Base-by-base conservation (phyloP, 176 grass and related monocot genomes). In the Areca catechu region DNA sequence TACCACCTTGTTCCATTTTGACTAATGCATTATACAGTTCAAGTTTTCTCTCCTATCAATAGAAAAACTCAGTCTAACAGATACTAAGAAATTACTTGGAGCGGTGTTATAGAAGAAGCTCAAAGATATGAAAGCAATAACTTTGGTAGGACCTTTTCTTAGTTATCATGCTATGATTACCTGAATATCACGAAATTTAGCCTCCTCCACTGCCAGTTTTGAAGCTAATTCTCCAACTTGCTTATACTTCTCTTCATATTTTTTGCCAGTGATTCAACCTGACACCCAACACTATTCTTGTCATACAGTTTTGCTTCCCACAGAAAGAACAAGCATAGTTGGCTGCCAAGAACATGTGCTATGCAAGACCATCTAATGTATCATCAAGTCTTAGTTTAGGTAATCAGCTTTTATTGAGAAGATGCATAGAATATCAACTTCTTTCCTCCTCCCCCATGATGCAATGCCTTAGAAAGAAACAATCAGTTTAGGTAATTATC, bases 241-340 rank as follows among this genome's bases (percentile, higher is more conserved):
- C 73, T 92, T 98, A 81, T 98, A 98, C 54, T 92, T 98, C 70
- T 98, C 93, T 85, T 92, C 93, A 67, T 98, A 98, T 72, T 92
- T 98, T 89, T 98, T 52, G 73, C 84, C 63, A 92, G 62, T 19
- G 82, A 89, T 76, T 98, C 93, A 58, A 98, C 93, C 93, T 98
- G 78, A 75, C 71, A 58, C 56, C 21, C 60, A 53, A 54, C 20
- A 27, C 71, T 37, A 37, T 37, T 37, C 34, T 28, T 28, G 27
- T 28, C 4, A 28, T 28, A 28, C 27, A 37, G 7, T 37, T 12
- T 12, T 12, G 9, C 9, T 9, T 37, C 34, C 34, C 7, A 37
- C 1, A 1, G 34, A 37, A 37, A 37, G 9, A 12, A 12, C 7
- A 37, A 37, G 9, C 7, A 37, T n/a, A 12, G 9, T 37, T 37